phyloP scores from a whole-genome alignment of 306 rosid species.

The Medicago truncatula region MtrunA17r5.0-ANR NC_053044.1:21948001-21948500 shows the following conservation, averaged over 20 bases:
- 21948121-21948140: slow-evolving; percentile 67
- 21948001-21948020: slow-evolving; percentile 91
- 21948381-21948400: slow-evolving; percentile 82
- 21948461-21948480: slow-evolving; percentile 84
- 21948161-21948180: slow-evolving; percentile 87
- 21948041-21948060: slow-evolving; percentile 68
- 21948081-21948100: slow-evolving; percentile 8
- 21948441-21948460: slow-evolving; percentile 93
- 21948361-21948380: slow-evolving; percentile 92
- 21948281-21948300: slow-evolving; percentile 87
- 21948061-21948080: slow-evolving; percentile 24
- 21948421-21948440: slow-evolving; percentile 76
- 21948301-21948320: slow-evolving; percentile 89
- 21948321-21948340: slow-evolving; percentile 99
- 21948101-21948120: slow-evolving; percentile 34
- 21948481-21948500: slow-evolving; percentile 97
- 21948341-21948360: slow-evolving; percentile 99
- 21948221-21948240: slow-evolving; percentile 98
- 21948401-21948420: slow-evolving; percentile 75
- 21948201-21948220: slow-evolving; percentile 83
- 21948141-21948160: slow-evolving; percentile 94
- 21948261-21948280: slow-evolving; percentile 89
- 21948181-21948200: slow-evolving; percentile 73
- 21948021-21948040: slow-evolving; percentile 84
- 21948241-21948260: slow-evolving; percentile 99